Evolutionary conservation across 2,329 filamentous ascomycete species (phyloP).

Genomic region (Monilinia fructigena): DNA sequence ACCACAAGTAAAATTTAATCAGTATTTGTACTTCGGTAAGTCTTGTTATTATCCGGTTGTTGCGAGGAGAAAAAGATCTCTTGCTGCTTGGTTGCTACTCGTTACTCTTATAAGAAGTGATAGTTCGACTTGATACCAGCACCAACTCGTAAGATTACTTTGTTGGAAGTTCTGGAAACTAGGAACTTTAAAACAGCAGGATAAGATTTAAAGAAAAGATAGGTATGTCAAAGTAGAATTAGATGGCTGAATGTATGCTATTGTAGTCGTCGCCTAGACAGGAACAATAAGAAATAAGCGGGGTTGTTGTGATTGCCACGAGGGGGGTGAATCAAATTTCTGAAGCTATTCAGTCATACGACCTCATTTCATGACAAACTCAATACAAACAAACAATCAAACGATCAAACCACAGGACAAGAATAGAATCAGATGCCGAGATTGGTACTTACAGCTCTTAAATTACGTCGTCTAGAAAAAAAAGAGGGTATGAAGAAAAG

Average conservation of each 20-base stretch:
- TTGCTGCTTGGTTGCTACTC: conserved; percentile 9
- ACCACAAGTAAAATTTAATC: conserved; percentile 21
- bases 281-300: conserved; percentile 4
- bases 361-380: conserved; percentile 3
- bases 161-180: not conserved
- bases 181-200: not conserved
- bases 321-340: conserved; percentile 14
- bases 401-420: conserved; percentile 5
- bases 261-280: not conserved
- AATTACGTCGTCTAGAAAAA: conserved; percentile 9
- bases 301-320: not conserved
- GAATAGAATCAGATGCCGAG: conserved; percentile 1
- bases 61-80: not conserved
- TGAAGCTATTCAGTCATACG: conserved; percentile 20
- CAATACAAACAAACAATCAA: not conserved
- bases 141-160: conserved; percentile 8
- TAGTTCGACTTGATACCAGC: conserved; percentile 19
- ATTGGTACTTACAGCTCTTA: conserved; percentile 11
- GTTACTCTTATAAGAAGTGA: conserved; percentile 6
- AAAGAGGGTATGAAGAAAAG: conserved; percentile 12
- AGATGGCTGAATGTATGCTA: conserved; percentile 3
- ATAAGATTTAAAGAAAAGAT: conserved; percentile 7
- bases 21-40: conserved; percentile 27
- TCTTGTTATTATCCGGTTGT: conserved; percentile 9
- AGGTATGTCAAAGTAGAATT: not conserved